phyloP scores from a whole-genome alignment of 495 filamentous ascomycete species.

The Darksidea phi region DNA sequence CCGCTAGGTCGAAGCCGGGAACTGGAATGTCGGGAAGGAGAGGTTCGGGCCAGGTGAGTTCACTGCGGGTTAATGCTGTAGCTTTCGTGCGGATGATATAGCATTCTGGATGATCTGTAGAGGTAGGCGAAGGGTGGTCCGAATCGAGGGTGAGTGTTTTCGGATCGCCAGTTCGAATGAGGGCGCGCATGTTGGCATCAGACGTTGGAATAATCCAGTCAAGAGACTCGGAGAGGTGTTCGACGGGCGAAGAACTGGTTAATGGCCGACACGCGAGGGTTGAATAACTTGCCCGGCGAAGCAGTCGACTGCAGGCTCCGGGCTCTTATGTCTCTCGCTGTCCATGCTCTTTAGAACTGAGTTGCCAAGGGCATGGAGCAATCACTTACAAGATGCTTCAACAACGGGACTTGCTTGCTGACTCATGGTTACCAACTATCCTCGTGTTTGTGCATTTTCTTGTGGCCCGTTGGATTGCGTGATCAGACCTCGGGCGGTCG shows the following conservation, averaged over 20 bases:
- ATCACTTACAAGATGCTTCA: too few relatives aligned
- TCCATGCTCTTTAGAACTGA: too few relatives aligned
- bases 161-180: slow-evolving; percentile 15
- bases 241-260: neutral
- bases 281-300: too few relatives aligned
- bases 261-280: too few relatives aligned
- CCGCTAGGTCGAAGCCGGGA: slow-evolving; percentile 59
- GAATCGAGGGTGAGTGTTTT: slow-evolving; percentile 17
- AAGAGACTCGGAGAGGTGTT: too few relatives aligned
- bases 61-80: slow-evolving; percentile 57
- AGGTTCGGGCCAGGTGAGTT: slow-evolving; percentile 47
- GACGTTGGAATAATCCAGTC: too few relatives aligned
- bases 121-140: slow-evolving; percentile 2
- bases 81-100: slow-evolving; percentile 61
- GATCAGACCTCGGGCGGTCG: too few relatives aligned
- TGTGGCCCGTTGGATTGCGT: too few relatives aligned
- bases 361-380: too few relatives aligned
- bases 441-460: too few relatives aligned
- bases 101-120: slow-evolving; percentile 37
- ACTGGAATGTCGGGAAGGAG: slow-evolving; percentile 36
- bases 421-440: neutral
- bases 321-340: too few relatives aligned
- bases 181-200: slow-evolving; percentile 23
- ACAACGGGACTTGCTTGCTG: neutral
- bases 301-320: too few relatives aligned